Percentiles rank a stretch among this genome's conserved stretches.
phyloP scores from a whole-genome alignment of 2,329 filamentous ascomycete species.

The Aspergillus quadricinctus region DNA sequence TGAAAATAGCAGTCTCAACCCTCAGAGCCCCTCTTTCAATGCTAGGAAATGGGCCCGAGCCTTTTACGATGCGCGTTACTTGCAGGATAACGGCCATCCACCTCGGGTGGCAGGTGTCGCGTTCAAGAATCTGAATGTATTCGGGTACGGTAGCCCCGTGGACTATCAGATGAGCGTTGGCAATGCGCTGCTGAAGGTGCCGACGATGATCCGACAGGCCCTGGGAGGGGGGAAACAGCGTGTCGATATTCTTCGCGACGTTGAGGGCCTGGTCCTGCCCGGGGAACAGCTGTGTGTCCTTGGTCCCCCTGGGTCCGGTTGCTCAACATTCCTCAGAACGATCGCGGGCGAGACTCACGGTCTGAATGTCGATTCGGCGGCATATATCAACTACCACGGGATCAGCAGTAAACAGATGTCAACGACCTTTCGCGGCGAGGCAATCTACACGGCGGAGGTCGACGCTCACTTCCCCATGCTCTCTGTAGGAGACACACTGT shows the following conservation, averaged over 20 bases:
- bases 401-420: slow-evolving; percentile 62
- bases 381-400: slow-evolving; percentile 72
- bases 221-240: background rate
- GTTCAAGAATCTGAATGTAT: background rate
- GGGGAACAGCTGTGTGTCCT: slow-evolving; percentile 51
- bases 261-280: slow-evolving; percentile 54
- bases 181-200: slow-evolving; percentile 4
- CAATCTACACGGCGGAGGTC: slow-evolving; percentile 61
- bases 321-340: slow-evolving; percentile 80
- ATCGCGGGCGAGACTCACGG: slow-evolving; percentile 76
- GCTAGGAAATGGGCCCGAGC: slow-evolving; percentile 1
- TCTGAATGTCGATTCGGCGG: slow-evolving; percentile 62
- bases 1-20: background rate
- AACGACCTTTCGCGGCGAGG: slow-evolving; percentile 48
- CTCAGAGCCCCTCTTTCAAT: background rate
- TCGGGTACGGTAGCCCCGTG: slow-evolving; percentile 4
- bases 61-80: slow-evolving; percentile 2
- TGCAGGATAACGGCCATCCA: background rate
- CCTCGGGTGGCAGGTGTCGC: slow-evolving; percentile 1
- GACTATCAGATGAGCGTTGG: slow-evolving; percentile 10
- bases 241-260: slow-evolving; percentile 52
- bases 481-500: slow-evolving; percentile 68
- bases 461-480: slow-evolving; percentile 43
- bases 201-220: background rate
- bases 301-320: slow-evolving; percentile 48